These are phyloP conservation scores for Lolium rigidum DNA, from an alignment of 176 grass and related monocot genomes.

Conservation along the genomic window DNA sequence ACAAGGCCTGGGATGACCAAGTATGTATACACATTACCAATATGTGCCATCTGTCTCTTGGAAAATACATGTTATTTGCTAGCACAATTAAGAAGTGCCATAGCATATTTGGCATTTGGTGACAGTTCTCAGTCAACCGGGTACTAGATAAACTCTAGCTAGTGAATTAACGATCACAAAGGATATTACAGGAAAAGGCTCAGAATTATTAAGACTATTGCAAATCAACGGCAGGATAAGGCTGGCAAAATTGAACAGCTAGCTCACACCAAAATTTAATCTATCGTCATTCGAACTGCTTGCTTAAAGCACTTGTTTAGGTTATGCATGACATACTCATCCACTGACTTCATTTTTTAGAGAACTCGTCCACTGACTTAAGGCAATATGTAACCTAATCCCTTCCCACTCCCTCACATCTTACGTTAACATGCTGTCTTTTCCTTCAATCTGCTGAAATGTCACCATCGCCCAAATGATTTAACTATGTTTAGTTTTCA, in stretches of 20 bases:
- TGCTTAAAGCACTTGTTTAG: slow-evolving; percentile 19
- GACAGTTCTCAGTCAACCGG: background rate
- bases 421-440: background rate
- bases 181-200: background rate
- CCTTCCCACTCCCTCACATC: slow-evolving; percentile 29
- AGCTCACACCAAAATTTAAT: background rate
- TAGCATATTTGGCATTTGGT: background rate
- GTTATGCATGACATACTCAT: slow-evolving; percentile 43
- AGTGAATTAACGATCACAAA: background rate
- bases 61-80: background rate
- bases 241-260: background rate
- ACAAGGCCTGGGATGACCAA: slow-evolving; percentile 78
- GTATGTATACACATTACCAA: slow-evolving; percentile 38
- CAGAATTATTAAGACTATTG: background rate
- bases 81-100: background rate
- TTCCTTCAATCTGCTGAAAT: slow-evolving; percentile 19
- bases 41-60: background rate
- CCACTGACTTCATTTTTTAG: background rate
- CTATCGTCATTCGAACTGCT: background rate
- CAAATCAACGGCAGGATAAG: slow-evolving; percentile 38
- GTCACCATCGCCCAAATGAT: slow-evolving; percentile 35
- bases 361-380: background rate
- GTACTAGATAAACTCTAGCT: slow-evolving; percentile 11
- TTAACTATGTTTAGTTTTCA: background rate
- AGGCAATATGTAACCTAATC: slow-evolving; percentile 32